Evolutionary conservation across 805 yeast genomes (phyloP).

Genomic region (Metschnikowia chrysomelidarum): DNA sequence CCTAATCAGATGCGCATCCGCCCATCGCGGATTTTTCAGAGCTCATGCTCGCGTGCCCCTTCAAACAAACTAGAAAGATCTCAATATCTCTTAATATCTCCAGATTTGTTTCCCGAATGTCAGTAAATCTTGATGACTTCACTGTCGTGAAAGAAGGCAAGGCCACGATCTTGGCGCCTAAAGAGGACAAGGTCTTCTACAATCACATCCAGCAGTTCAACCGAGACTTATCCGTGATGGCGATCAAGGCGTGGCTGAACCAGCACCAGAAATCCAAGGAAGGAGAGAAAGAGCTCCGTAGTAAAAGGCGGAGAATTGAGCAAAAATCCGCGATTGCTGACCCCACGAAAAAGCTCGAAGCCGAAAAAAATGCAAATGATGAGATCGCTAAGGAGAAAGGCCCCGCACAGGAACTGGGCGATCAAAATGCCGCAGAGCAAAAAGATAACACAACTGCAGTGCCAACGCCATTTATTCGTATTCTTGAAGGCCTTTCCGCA

Average conservation of each 20-base stretch:
- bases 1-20: no score
- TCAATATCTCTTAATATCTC: no score
- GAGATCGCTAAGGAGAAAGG: not conserved
- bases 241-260: slow-evolving; percentile 83
- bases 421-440: not conserved
- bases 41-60: no score
- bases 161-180: slow-evolving; percentile 80
- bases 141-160: slow-evolving; percentile 64
- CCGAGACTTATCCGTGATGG: slow-evolving; percentile 82
- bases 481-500: slow-evolving; percentile 90
- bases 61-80: no score
- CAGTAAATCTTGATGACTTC: slow-evolving; percentile 28
- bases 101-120: no score
- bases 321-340: not conserved
- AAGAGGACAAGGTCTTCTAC: slow-evolving; percentile 82
- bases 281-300: slow-evolving; percentile 25
- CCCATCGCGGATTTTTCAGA: no score
- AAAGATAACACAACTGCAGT: slow-evolving; percentile 1
- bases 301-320: slow-evolving; percentile 15
- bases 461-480: slow-evolving; percentile 41
- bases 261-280: slow-evolving; percentile 44
- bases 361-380: not conserved
- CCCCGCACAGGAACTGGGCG: not conserved
- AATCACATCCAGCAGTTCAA: slow-evolving; percentile 97
- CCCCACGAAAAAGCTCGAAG: not conserved